Base-by-base conservation (phyloP, 352 stramenopile species). In the Phytophthora cryptogea region DNA sequence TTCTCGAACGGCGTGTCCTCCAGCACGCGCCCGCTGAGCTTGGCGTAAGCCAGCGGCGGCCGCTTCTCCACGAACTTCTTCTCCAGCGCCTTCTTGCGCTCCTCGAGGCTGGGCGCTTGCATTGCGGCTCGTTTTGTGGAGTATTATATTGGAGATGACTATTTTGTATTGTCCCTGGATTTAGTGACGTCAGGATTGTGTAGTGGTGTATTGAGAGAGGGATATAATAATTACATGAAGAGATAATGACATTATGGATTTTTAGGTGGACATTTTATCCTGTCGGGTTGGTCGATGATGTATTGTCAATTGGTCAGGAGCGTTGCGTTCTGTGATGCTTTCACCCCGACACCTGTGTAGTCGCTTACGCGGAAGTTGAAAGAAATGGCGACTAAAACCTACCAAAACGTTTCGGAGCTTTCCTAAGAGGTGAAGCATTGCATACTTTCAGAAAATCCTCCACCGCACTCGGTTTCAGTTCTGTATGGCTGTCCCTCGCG, bases 31-130 rank as follows among this genome's bases (percentile, higher is more conserved):
- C 86, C 86, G 23, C 55, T 72, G 8, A 94, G 69, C 62, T 93
- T 93, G 45, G 86, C 86, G 54, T 90, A 94, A 48, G 86, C 86
- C 45, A 94, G 75, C 36, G 86, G 80, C 48, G 86, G 86, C 7
- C 86, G 86, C 39, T 76, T 84, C 67, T 88, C 80, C 37, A 83
- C 63, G 55, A 92, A 93, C 59, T 86, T 82, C 54, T 82, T 80
- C 78, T 94, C 85, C 13, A 94, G 70, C 74, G 68, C 70, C 49
- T 90, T 90, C 72, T 89, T 86, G 42, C 78, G 73, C 63, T 93
- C 83, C 59, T 90, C 80, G 0, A 70, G 52, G 6, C 67, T 53
- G 1, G n/a, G 43, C 31, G 44, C 20, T 23, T 68, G 66, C 61
- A 64, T 71, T 8, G 20, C 31, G 33, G 42, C 11, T n/a, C 49